These are phyloP conservation scores for Cylindrotheca closterium DNA, from an alignment of 108 stramenopile genomes.

Conservation along the genomic window DNA sequence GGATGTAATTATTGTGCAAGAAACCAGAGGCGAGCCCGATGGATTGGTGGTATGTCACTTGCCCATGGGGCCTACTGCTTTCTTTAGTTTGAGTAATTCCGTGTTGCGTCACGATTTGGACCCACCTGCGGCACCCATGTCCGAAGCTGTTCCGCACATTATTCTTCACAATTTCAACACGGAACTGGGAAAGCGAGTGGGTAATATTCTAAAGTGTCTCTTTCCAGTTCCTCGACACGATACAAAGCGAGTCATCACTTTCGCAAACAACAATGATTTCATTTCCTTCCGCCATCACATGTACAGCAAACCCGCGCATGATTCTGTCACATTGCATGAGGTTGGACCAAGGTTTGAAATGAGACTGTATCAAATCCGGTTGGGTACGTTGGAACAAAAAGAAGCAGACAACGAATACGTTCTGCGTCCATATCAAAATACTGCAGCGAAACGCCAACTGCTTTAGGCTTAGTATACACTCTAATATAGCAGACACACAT, in stretches of 20 bases:
- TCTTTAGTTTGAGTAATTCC: slow-evolving; percentile 87
- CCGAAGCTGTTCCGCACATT: slow-evolving; percentile 94
- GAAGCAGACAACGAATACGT: slow-evolving; percentile 99
- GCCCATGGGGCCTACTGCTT: slow-evolving; percentile 97
- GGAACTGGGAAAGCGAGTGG: slow-evolving; percentile 86
- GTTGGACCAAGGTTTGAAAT: slow-evolving; percentile 99
- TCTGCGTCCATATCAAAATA: slow-evolving; percentile 96
- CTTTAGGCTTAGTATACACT: no score
- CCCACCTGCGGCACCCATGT: slow-evolving; percentile 92
- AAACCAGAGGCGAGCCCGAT: slow-evolving; percentile 99
- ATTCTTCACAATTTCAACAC: slow-evolving; percentile 88
- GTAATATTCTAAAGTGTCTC: slow-evolving; percentile 92
- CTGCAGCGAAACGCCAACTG: slow-evolving; percentile 85
- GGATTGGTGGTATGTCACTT: slow-evolving; percentile 97
- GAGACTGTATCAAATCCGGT: slow-evolving; percentile 92
- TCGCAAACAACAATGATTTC: slow-evolving; percentile 93
- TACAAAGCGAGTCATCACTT: slow-evolving; percentile 91
- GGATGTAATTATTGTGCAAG: slow-evolving; percentile 95
- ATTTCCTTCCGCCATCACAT: slow-evolving; percentile 99
- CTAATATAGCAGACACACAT: no score
- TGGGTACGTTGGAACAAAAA: slow-evolving; percentile 94
- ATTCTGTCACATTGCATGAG: slow-evolving; percentile 90
- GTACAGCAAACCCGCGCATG: slow-evolving; percentile 79
- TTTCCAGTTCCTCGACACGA: slow-evolving; percentile 95
- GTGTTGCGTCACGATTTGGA: slow-evolving; percentile 97